Percentiles rank a stretch among this genome's conserved stretches.
Evolutionary conservation across 805 yeast genomes (phyloP).

Genomic region (Nakazawaea sp.): DNA sequence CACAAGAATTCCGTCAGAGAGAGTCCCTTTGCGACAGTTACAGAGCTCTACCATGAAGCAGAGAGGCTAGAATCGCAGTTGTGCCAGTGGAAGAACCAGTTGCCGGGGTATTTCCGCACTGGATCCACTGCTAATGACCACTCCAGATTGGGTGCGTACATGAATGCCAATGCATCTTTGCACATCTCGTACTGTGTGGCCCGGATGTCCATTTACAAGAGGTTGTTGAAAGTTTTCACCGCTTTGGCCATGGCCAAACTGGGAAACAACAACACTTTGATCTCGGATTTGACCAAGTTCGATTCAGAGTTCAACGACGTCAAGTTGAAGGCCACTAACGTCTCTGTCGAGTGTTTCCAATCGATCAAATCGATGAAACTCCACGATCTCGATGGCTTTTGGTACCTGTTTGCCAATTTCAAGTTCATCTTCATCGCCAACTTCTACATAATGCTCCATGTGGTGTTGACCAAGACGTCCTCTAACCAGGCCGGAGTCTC

Average conservation of each 20-base stretch:
- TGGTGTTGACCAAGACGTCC: slow-evolving; percentile 7
- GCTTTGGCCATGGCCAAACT: background rate
- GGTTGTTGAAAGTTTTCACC: slow-evolving; percentile 2
- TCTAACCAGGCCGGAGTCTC: background rate
- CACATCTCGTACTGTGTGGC: slow-evolving; percentile 6
- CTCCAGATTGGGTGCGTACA: slow-evolving; percentile 1
- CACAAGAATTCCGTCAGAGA: background rate
- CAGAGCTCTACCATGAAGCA: background rate
- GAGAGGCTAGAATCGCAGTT: slow-evolving; percentile 1
- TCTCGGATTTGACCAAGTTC: slow-evolving; percentile 1
- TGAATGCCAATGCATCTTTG: slow-evolving; percentile 11
- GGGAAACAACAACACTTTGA: background rate
- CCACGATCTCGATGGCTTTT: slow-evolving; percentile 9
- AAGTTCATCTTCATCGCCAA: slow-evolving; percentile 10
- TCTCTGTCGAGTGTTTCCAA: slow-evolving; percentile 7
- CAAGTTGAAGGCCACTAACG: slow-evolving; percentile 7
- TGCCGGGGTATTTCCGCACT: background rate
- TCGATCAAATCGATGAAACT: slow-evolving; percentile 3
- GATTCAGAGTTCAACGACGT: slow-evolving; percentile 8
- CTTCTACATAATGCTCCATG: slow-evolving; percentile 7
- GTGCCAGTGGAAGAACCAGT: slow-evolving; percentile 4
- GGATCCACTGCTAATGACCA: background rate
- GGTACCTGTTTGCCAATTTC: slow-evolving; percentile 12
- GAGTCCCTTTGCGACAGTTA: background rate
- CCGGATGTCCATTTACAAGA: slow-evolving; percentile 4